A percentile compares a stretch with the other conserved stretches of the same genome.
Evolutionary conservation across 2,329 filamentous ascomycete genomes (phyloP).

Genomic region (Xylariaceae sp.): DNA sequence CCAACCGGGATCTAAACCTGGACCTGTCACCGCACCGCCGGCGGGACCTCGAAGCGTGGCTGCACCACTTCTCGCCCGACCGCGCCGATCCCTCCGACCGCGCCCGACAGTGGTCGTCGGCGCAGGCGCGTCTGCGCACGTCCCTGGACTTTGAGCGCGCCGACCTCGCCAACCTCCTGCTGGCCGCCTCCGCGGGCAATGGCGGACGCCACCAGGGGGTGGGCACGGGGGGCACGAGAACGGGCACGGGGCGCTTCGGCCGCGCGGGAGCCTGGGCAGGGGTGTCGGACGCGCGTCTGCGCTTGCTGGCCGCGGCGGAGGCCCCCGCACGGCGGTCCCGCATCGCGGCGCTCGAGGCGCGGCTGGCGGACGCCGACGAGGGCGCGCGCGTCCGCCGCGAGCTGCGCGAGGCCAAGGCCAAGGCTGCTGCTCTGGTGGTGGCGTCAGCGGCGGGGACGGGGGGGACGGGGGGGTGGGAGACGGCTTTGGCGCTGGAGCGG

Average conservation of each 20-base stretch:
- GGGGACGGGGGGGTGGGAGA: slow-evolving; percentile 3
- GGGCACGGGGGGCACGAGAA: no score
- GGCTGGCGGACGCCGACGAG: slow-evolving; percentile 2
- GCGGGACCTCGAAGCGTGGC: no score
- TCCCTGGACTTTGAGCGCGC: slow-evolving; percentile 6
- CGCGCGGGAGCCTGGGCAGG: slow-evolving; percentile 6
- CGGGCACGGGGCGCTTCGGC: slow-evolving; percentile 6
- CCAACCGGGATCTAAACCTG: no score
- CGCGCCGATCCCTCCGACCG: no score
- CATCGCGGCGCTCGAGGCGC: slow-evolving; percentile 2
- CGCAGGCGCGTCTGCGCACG: slow-evolving; percentile 2
- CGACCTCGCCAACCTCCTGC: slow-evolving; percentile 7
- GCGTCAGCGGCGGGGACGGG: slow-evolving; percentile 5
- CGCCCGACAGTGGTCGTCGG: slow-evolving; percentile 4
- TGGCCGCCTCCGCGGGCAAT: no score
- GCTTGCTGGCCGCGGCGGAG: slow-evolving; percentile 2
- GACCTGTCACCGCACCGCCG: no score
- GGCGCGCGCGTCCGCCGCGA: slow-evolving; percentile 2
- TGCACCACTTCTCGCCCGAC: no score
- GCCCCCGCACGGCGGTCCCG: no score
- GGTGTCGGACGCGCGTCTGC: slow-evolving; percentile 3
- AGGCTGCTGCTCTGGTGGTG: slow-evolving; percentile 1
- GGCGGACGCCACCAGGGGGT: no score
- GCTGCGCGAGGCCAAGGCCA: slow-evolving; percentile 6
- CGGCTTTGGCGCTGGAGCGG: no score